Percentiles rank a stretch among this genome's conserved stretches.
phyloP scores from a whole-genome alignment of 345 rosid genomes.

The Arabis hirsuta region DNA sequence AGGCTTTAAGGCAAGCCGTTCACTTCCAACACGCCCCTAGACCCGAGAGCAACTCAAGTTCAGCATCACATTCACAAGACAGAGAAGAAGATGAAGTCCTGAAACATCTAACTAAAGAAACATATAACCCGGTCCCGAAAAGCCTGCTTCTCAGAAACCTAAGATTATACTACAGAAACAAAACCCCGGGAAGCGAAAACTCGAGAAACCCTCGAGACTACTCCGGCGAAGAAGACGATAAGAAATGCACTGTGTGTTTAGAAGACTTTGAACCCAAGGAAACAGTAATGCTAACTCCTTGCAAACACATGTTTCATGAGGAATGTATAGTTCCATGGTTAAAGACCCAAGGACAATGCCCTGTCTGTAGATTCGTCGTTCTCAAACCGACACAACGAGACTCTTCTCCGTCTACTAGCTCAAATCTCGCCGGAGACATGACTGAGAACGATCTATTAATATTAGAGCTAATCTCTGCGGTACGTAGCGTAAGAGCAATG shows the following conservation, averaged over 20 bases:
- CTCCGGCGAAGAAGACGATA: constrained; percentile 49
- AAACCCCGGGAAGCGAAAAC: neutral
- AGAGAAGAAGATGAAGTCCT: constrained; percentile 47
- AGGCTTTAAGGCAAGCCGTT: constrained; percentile 40
- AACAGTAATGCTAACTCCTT: constrained; percentile 71
- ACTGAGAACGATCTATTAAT: constrained; percentile 38
- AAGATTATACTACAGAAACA: constrained; percentile 61
- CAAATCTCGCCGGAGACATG: constrained; percentile 7
- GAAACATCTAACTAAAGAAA: constrained; percentile 59
- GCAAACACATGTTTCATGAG: constrained; percentile 88
- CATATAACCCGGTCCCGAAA: constrained; percentile 60
- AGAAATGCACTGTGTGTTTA: constrained; percentile 73
- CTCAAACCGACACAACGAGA: constrained; percentile 38
- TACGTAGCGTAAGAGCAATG: constrained; percentile 55
- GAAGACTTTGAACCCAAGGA: constrained; percentile 79
- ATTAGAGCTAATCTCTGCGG: constrained; percentile 47
- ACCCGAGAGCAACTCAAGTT: constrained; percentile 24
- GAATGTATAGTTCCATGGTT: constrained; percentile 84
- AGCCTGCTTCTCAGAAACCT: constrained; percentile 50
- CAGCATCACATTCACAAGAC: constrained; percentile 40
- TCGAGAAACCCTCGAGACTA: constrained; percentile 4
- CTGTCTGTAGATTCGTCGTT: constrained; percentile 65
- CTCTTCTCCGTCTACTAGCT: neutral
- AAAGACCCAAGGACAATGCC: constrained; percentile 67
- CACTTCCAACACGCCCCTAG: constrained; percentile 29